A percentile compares a stretch with the other conserved stretches of the same genome.
phyloP scores from a whole-genome alignment of 2,329 filamentous ascomycete species.

The Dothideomycetes sp. region DNA sequence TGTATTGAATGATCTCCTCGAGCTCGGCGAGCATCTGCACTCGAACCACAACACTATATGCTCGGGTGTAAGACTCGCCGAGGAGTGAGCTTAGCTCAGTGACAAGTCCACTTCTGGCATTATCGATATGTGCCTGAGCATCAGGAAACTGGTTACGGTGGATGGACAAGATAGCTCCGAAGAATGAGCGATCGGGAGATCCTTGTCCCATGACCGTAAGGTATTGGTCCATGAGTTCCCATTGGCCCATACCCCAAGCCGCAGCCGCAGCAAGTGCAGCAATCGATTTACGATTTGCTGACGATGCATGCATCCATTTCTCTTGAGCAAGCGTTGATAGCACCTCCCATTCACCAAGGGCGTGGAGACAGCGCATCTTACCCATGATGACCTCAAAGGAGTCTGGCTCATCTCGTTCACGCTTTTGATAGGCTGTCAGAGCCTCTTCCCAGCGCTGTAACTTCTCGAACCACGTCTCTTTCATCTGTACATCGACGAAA shows the following conservation, averaged over 20 bases:
- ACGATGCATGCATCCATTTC: constrained; percentile 82
- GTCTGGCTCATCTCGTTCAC: constrained; percentile 57
- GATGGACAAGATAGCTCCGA: constrained; percentile 87
- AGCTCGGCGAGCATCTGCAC: constrained; percentile 98
- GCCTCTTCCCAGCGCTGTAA: constrained; percentile 97
- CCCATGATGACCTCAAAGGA: constrained; percentile 97
- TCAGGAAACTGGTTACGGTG: constrained; percentile 94
- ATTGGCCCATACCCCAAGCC: constrained; percentile 92
- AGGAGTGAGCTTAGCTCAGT: constrained; percentile 91
- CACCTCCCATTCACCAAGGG: constrained; percentile 93
- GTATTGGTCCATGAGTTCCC: constrained; percentile 98
- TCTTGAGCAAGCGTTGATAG: constrained; percentile 80
- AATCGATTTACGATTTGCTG: constrained; percentile 81
- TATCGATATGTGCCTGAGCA: constrained; percentile 77
- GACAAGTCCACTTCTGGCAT: constrained; percentile 85
- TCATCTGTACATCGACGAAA: constrained; percentile 90
- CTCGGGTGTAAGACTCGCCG: constrained; percentile 96
- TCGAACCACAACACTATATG: constrained; percentile 94
- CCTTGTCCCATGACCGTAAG: constrained; percentile 87
- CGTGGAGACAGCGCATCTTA: constrained; percentile 97
- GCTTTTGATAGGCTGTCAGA: constrained; percentile 78
- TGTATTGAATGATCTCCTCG: constrained; percentile 96
- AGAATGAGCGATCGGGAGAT: constrained; percentile 93
- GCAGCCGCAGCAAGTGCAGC: constrained; percentile 89
- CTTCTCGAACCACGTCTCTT: constrained; percentile 99